phyloP scores from a whole-genome alignment of 495 filamentous ascomycete species.

The Viridothelium virens region DNA sequence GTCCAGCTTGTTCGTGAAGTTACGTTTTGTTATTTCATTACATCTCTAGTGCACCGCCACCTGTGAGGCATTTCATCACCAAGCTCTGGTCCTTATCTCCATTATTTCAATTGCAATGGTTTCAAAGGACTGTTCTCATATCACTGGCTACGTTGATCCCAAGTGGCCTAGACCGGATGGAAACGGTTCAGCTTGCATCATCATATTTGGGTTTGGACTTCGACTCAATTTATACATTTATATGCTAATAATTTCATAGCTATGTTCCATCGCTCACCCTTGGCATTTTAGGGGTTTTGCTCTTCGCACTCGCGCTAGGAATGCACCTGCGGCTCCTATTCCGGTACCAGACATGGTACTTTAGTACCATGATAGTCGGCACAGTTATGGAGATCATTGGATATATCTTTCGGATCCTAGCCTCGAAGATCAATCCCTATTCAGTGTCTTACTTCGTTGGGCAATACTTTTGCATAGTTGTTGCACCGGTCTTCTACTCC shows the following conservation, averaged over 20 bases:
- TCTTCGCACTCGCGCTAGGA: constrained; percentile 44
- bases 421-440: constrained; percentile 39
- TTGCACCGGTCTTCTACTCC: constrained; percentile 49
- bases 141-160: constrained; percentile 28
- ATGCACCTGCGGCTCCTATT: constrained; percentile 45
- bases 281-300: constrained; percentile 42
- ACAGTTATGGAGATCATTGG: constrained; percentile 43
- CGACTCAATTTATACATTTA: neutral
- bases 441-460: constrained; percentile 45
- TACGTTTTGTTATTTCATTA: neutral
- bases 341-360: constrained; percentile 49
- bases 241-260: constrained; percentile 14
- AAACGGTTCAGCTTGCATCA: constrained; percentile 24
- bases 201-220: constrained; percentile 23
- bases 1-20: neutral
- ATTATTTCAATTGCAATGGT: neutral
- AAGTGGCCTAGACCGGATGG: constrained; percentile 31
- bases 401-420: constrained; percentile 47
- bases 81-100: neutral
- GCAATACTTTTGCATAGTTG: constrained; percentile 55
- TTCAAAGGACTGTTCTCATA: neutral
- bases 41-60: neutral
- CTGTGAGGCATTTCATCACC: neutral
- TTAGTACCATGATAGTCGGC: constrained; percentile 39
- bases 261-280: constrained; percentile 42